Percentiles rank a stretch among this genome's conserved stretches.
These are phyloP conservation scores for Monosporascus cannonballus DNA, from an alignment of 2,329 filamentous ascomycete genomes.

Conservation along the genomic window DNA sequence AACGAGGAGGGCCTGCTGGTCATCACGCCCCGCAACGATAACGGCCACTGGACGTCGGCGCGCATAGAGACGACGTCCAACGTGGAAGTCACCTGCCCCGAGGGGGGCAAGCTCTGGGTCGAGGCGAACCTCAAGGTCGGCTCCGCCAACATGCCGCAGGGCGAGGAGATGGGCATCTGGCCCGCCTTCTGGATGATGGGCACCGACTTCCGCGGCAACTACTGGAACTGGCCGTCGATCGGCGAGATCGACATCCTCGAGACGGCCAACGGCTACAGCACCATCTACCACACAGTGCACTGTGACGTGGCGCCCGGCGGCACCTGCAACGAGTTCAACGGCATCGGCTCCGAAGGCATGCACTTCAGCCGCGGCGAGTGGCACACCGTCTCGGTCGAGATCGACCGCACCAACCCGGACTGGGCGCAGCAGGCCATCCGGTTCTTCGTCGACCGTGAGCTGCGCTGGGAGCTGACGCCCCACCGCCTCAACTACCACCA, in stretches of 20 bases:
- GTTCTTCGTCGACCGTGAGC: constrained; percentile 29
- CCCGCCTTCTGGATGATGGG: constrained; percentile 42
- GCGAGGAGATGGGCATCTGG: constrained; percentile 35
- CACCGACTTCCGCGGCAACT: constrained; percentile 29
- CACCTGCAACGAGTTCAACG: constrained; percentile 34
- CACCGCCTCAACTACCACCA: constrained; percentile 17
- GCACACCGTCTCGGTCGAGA: constrained; percentile 26
- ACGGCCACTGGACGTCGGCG: constrained; percentile 34
- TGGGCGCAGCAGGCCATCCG: constrained; percentile 26
- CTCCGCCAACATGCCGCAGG: constrained; percentile 13
- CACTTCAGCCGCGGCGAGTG: constrained; percentile 21
- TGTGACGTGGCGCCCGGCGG: constrained; percentile 34
- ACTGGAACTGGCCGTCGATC: constrained; percentile 33
- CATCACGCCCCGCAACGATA: constrained; percentile 28
- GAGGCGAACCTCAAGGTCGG: constrained; percentile 34
- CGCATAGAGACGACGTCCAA: constrained; percentile 34
- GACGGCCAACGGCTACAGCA: constrained; percentile 31
- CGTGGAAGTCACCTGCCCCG: constrained; percentile 28
- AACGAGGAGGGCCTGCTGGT: constrained; percentile 29
- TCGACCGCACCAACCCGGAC: constrained; percentile 24
- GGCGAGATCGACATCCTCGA: constrained; percentile 43
- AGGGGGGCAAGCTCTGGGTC: constrained; percentile 30
- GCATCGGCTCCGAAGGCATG: constrained; percentile 20
- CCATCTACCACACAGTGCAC: constrained; percentile 33
- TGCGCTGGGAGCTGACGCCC: constrained; percentile 21